Evolutionary conservation across 2,329 filamentous ascomycete genomes (phyloP), one percentile per base, ranked within the genome.

Genomic region (Acephala macrosclerotiorum): DNA sequence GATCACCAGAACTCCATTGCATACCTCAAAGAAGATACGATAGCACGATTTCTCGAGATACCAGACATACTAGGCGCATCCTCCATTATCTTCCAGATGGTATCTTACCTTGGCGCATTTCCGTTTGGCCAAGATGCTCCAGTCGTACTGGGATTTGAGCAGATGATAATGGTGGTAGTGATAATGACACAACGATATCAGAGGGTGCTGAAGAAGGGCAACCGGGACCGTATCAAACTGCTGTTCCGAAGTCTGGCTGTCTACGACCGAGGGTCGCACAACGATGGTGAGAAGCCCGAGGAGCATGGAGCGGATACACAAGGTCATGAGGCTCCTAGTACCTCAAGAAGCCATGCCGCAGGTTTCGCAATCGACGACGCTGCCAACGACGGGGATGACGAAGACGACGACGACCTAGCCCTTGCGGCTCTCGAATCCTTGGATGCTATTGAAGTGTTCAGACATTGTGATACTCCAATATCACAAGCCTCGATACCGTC

Each of bases 241-340:
- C 75, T 93, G 12, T 94, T 92, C 78, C 87, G 87, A 72, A 91
- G 90, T 72, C 74, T 93, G 70, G 90, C 91, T 6, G 89, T 93
- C 3, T 88, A 90, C 71, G 91, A 93, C 74, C 84, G 88, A 66
- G 76, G 83, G 58, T 56, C 65, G 29, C 59, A 66, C 2, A 63
- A 51, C 3, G 69, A 69, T 3, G 63, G 63, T 2, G 66, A 72
- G 7, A 70, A 72, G 9, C 25, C 56, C n/a, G 20, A 70, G 60
- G 49, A 71, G 62, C 25, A 70, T 76, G 58, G 36, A 29, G 55
- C 64, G 18, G 84, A 8, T 82, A 85, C 58, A 77, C 18, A 47
- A n/a, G 53, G 80, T 57, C 79, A 80, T 0, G 80, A 78, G 1
- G 79, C 83, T 0, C 81, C 78, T 47, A 67, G 72, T 40, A 22